A percentile compares a stretch with the other conserved stretches of the same genome.
Evolutionary conservation across 139 green algal genomes (phyloP).

Genomic region (Picochlorum costavermella): DNA sequence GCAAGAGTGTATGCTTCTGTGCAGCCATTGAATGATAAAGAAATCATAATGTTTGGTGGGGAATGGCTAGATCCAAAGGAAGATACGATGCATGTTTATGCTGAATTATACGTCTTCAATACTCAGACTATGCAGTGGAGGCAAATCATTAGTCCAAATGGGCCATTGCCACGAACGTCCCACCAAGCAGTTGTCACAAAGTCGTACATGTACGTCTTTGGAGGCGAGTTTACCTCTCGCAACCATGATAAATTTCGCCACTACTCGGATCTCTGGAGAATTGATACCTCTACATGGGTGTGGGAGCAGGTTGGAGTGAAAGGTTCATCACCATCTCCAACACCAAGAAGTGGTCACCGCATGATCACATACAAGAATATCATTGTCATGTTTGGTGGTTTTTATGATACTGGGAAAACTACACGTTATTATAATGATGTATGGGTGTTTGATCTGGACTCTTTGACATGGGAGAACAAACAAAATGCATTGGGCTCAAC

Average conservation of each 20-base stretch:
- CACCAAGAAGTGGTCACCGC: conserved; percentile 81
- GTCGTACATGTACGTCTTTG: conserved; percentile 82
- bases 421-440: conserved; percentile 89
- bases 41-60: conserved; percentile 86
- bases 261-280: conserved; percentile 88
- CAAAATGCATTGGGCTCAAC: conserved; percentile 9
- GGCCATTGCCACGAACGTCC: conserved; percentile 69
- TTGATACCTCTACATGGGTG: conserved; percentile 72
- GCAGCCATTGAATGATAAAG: conserved; percentile 29
- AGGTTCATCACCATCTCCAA: conserved; percentile 32
- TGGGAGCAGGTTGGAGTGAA: conserved; percentile 86
- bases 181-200: conserved; percentile 79
- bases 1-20: conserved; percentile 67
- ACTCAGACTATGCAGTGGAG: conserved; percentile 63
- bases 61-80: conserved; percentile 70
- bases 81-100: conserved; percentile 77
- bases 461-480: conserved; percentile 57
- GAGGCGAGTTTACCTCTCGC: conserved; percentile 88
- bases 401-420: conserved; percentile 68
- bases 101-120: conserved; percentile 82
- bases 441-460: conserved; percentile 72
- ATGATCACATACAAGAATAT: conserved; percentile 67
- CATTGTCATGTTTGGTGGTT: conserved; percentile 90
- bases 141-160: conserved; percentile 53
- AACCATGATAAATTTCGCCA: conserved; percentile 88